Evolutionary conservation across 2,329 filamentous ascomycete species (phyloP).

Genomic region (Hortaea sp.): DNA sequence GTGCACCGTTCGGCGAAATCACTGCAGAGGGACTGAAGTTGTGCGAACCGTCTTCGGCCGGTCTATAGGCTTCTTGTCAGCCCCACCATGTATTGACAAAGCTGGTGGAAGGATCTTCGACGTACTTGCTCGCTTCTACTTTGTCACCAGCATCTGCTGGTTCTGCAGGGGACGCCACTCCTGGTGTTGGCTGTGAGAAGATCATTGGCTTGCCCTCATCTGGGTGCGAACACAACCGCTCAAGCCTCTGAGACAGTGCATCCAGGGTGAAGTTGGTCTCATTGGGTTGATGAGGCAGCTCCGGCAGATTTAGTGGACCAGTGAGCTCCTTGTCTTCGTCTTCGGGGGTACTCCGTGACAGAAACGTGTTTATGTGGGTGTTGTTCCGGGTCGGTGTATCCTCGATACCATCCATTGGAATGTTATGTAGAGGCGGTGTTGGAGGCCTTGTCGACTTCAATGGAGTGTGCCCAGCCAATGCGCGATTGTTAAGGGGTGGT

Average conservation of each 20-base stretch:
- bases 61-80: slow-evolving; percentile 1
- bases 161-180: slow-evolving; percentile 16
- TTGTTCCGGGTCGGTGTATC: slow-evolving; percentile 28
- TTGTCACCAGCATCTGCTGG: not conserved
- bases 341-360: slow-evolving; percentile 17
- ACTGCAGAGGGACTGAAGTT: slow-evolving; percentile 9
- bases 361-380: slow-evolving; percentile 23
- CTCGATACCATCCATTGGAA: slow-evolving; percentile 19
- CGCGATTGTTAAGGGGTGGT: slow-evolving; percentile 20
- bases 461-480: slow-evolving; percentile 26
- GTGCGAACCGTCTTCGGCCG: slow-evolving; percentile 7
- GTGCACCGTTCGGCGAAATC: slow-evolving; percentile 5
- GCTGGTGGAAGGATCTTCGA: not conserved
- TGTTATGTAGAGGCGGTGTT: slow-evolving; percentile 18
- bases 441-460: slow-evolving; percentile 19
- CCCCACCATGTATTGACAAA: slow-evolving; percentile 3
- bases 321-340: slow-evolving; percentile 24
- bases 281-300: slow-evolving; percentile 23
- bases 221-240: slow-evolving; percentile 24
- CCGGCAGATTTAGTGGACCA: slow-evolving; percentile 27
- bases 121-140: slow-evolving; percentile 1
- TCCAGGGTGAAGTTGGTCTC: slow-evolving; percentile 27
- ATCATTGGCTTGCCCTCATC: slow-evolving; percentile 22
- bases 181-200: slow-evolving; percentile 19
- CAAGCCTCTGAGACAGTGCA: slow-evolving; percentile 19